Conservation (phyloP, 129 eudicot species). For the Lonicera japonica region DNA sequence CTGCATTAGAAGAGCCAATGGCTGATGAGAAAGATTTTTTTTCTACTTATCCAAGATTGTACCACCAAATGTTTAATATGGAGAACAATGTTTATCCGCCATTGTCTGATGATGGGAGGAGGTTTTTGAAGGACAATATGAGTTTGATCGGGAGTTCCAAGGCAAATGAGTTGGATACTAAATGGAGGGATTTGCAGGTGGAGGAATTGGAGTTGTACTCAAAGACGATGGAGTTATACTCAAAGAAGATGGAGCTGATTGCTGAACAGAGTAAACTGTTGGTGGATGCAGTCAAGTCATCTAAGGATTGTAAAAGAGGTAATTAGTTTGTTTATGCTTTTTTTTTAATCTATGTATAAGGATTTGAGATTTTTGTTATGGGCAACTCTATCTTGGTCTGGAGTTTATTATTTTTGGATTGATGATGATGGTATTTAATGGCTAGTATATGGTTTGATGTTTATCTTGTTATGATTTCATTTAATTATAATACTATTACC, state of each 20-base stretch:
- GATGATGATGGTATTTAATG: no score
- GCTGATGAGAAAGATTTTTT: no score
- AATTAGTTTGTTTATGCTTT: not conserved
- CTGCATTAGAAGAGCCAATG: not conserved
- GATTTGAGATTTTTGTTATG: not conserved
- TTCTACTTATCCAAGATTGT: constrained; percentile 29
- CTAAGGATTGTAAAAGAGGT: not conserved
- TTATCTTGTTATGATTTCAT: no score
- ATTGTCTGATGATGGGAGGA: no score
- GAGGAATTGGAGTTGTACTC: no score
- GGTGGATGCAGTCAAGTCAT: constrained; percentile 6
- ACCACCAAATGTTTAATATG: no score
- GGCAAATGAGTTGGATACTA: constrained; percentile 31
- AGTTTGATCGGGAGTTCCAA: constrained; percentile 22
- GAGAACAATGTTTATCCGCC: constrained; percentile 14
- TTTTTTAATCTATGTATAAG: not conserved
- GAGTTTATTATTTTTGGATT: no score
- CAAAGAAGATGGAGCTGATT: constrained; percentile 5
- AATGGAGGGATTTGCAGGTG: constrained; percentile 12
- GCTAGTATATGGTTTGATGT: no score
- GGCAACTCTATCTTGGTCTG: no score
- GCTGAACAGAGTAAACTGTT: constrained; percentile 1
- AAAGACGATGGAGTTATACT: not conserved
- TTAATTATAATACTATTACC: no score
- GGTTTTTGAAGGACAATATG: constrained; percentile 27